Percentiles rank a stretch among this genome's conserved stretches.
phyloP scores from a whole-genome alignment of 768 basidiomycete genomes.

The Pleurotus sapidus region DNA sequence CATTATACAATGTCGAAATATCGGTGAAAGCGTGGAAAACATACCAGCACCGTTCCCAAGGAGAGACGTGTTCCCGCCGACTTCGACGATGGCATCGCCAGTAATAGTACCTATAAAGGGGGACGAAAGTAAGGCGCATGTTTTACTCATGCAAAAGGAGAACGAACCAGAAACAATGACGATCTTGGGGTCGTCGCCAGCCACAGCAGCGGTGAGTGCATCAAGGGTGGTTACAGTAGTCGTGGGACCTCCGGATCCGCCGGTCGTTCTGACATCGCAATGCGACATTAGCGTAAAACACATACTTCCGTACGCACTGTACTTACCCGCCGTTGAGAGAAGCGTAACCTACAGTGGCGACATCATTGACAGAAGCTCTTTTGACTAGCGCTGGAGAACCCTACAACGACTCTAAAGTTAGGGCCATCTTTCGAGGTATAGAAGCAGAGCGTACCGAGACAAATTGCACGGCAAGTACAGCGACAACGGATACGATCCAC shows the following conservation, averaged over 20 bases:
- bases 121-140: no score
- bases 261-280: constrained; percentile 30
- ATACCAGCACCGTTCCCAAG: constrained; percentile 25
- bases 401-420: not conserved
- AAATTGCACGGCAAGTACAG: not conserved
- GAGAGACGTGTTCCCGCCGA: constrained; percentile 42
- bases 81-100: constrained; percentile 35
- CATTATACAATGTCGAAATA: no score
- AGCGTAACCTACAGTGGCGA: constrained; percentile 37
- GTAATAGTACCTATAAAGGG: constrained; percentile 21
- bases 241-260: constrained; percentile 38
- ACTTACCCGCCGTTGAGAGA: constrained; percentile 12
- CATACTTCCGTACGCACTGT: not conserved
- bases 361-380: constrained; percentile 33
- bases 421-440: not conserved
- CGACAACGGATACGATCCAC: not conserved
- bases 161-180: constrained; percentile 39
- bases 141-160: no score
- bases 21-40: not conserved
- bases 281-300: no score
- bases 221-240: constrained; percentile 41
- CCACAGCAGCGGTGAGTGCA: constrained; percentile 38
- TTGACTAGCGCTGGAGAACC: constrained; percentile 21
- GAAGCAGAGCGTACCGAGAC: not conserved
- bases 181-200: constrained; percentile 37